Conservation (phyloP, 192 early-diverging fungal genomes). For the Backusella tuberculispora region DNA sequence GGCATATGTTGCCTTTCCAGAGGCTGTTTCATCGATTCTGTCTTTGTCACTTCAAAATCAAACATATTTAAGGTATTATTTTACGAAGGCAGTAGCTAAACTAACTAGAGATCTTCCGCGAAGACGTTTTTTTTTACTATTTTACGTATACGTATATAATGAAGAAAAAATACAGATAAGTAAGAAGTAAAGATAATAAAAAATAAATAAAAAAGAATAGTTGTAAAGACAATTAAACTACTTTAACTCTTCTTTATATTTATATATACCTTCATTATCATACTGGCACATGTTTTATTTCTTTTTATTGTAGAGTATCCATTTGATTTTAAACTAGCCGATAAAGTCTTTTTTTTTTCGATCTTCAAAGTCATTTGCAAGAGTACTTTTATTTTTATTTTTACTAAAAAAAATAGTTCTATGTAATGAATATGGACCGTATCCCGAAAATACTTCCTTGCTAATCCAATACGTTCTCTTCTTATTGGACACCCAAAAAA, state of each 20-base stretch:
- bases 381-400: neutral
- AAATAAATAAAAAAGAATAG: neutral
- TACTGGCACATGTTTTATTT: neutral
- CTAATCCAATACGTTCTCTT: neutral
- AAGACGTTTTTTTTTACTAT: neutral
- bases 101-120: neutral
- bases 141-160: neutral
- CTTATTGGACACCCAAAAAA: neutral
- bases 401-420: neutral
- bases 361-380: neutral
- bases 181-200: neutral
- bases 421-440: neutral
- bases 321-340: conserved; percentile 3
- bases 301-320: neutral
- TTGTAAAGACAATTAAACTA: neutral
- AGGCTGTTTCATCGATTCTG: conserved; percentile 9
- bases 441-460: neutral
- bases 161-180: neutral
- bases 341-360: neutral
- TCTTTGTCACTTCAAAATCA: neutral
- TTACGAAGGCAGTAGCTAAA: neutral
- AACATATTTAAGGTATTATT: neutral
- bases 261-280: neutral
- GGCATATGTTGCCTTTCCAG: neutral
- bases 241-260: neutral